Evolutionary conservation across 2,329 filamentous ascomycete genomes (phyloP).

Genomic region (Neonectria faginata): DNA sequence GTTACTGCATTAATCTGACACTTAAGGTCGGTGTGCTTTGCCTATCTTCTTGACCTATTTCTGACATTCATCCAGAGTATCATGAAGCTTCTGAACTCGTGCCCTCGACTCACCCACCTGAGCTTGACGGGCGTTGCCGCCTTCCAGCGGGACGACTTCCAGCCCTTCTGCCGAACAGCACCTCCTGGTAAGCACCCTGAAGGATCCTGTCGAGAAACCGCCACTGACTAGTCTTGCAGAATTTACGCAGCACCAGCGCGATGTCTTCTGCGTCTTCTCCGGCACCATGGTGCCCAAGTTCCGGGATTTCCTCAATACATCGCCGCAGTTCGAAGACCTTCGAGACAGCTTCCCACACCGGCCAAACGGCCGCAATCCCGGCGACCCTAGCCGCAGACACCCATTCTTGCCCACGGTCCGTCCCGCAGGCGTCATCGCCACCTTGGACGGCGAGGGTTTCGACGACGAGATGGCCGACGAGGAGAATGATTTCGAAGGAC

Average conservation of each 20-base stretch:
- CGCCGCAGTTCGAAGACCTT: slow-evolving; percentile 59
- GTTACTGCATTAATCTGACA: slow-evolving; percentile 90
- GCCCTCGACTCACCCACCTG: slow-evolving; percentile 91
- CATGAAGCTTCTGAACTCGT: slow-evolving; percentile 87
- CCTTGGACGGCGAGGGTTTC: slow-evolving; percentile 50
- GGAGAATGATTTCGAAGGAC: slow-evolving; percentile 58
- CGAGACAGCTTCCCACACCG: slow-evolving; percentile 49
- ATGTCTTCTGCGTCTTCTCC: slow-evolving; percentile 98
- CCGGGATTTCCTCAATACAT: slow-evolving; percentile 79
- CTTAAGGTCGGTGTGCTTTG: slow-evolving; percentile 71
- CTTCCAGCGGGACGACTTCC: slow-evolving; percentile 87
- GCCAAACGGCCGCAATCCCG: slow-evolving; percentile 26
- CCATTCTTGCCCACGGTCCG: slow-evolving; percentile 2
- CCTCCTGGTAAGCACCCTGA: slow-evolving; percentile 71
- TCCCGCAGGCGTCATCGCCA: slow-evolving; percentile 17
- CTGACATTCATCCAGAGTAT: slow-evolving; percentile 75
- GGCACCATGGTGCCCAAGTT: slow-evolving; percentile 84
- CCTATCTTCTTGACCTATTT: background rate
- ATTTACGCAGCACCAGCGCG: slow-evolving; percentile 94
- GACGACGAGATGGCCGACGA: slow-evolving; percentile 59
- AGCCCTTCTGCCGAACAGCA: slow-evolving; percentile 86
- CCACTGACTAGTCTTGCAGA: slow-evolving; percentile 63
- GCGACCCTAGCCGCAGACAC: background rate
- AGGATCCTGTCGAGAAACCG: background rate
- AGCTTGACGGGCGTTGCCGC: slow-evolving; percentile 94